Evolutionary conservation across 768 basidiomycete genomes (phyloP), one percentile per base, ranked within the genome.

Genomic region (Panus rudis): DNA sequence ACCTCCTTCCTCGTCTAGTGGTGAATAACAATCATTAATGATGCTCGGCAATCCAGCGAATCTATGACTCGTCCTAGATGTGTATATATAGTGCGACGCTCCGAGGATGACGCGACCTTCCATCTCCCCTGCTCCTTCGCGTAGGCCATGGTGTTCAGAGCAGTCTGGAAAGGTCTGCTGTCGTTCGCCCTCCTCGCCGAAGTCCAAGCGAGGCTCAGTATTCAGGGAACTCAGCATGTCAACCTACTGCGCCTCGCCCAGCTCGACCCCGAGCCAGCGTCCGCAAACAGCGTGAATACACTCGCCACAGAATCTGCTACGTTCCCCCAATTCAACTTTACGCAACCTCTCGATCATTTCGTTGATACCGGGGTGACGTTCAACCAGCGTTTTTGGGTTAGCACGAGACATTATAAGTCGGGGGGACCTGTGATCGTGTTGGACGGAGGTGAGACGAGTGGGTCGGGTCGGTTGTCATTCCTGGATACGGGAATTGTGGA

Each of bases 371-470:
- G 67, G 27, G 72, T 76, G 34, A 87, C 81, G 0, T 97, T 88
- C 64, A 65, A 75, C 38, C 92, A 96, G 56, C 74, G 92, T 17
- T 98, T 88, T 61, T 94, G 92, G 92, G 70, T 92, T 20, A 89
- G 81, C 56, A 75, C 76, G 12, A 73, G 83, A 34, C 78, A 86
- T 58, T 94, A 90, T 61, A 68, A 76, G 39, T 7, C 8, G 21
- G 75, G 79, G 3, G 66, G 70, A 4, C 92, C 92, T 1, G 86
- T 97, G 14, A 80, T 88, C 52, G 75, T 94, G 1, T 63, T 94
- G 16, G 92, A 93, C 61, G 86, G 89, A 5, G 92, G 92, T 6
- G 92, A 94, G 63, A 89, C 85, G 2, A 80, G 76, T 50, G 92
- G 88, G 22, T 77, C 76, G 60, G 74, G 80, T 25, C 52, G 76